Base-by-base conservation (phyloP, 2,329 filamentous ascomycete species). In the Colletotrichum sp. region DNA sequence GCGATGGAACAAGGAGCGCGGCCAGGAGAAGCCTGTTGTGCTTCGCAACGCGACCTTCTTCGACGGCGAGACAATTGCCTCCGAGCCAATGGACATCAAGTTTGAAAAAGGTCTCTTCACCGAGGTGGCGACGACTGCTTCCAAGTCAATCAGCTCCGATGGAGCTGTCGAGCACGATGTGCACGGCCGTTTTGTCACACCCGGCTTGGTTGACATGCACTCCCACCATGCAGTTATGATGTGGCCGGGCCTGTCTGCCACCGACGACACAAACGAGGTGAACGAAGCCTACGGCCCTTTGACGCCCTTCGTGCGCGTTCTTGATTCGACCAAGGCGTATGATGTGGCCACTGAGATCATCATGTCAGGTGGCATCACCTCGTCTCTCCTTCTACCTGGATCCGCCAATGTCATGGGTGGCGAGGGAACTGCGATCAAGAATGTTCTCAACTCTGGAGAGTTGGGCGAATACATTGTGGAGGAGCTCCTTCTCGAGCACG, bases 191-290 rank as follows among this genome's bases (percentile, higher is more conserved):
- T 84, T 83, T 76, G 84, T 88, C 30, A 88, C 86, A 1, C 86
- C 86, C 1, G 87, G 87, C 2, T 78, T 88, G 6, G 83, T 88
- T 3, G 87, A 88, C 76, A 84, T 88, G 83, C 87, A 88, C 78
- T 87, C 86, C 4, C 87, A 88, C 78, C 84, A 86, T 75, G 79
- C 84, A 26, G 62, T 82, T 3, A 71, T 75, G 10, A 43, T 79
- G 21, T 87, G 84, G 83, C 87, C 86, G 1, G 43, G 73, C 16
- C 72, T 83, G 3, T 61, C 64, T n/a, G 79, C 80, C 15, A 82
- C 78, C 8, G 78, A 78, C 6, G 86, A 88, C 76, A 79, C 71
- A 16, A 87, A 87, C 68, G 86, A 87, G 70, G 68, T 84, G 34
- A 73, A 82, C 55, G 65, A 75, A 9, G 78, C 79, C 10, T 81